Conservation (phyloP, 2,329 filamentous ascomycete genomes). For the Fusarium sp. region DNA sequence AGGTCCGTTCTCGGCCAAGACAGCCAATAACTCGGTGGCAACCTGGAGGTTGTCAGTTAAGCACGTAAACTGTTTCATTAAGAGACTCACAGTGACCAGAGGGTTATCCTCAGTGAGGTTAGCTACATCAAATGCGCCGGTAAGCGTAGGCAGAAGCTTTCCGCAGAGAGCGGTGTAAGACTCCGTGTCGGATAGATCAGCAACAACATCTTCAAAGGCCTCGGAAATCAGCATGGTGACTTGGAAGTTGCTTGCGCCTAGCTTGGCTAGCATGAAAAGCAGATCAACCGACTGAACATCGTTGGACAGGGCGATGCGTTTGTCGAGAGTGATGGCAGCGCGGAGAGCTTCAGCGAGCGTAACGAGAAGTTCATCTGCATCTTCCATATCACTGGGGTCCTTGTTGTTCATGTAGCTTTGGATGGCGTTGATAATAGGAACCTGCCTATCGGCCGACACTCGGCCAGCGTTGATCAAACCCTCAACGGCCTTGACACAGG, state of each 20-base stretch:
- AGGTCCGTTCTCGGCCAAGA: constrained; percentile 83
- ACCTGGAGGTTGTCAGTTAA: constrained; percentile 60
- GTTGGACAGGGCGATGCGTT: constrained; percentile 76
- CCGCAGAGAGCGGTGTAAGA: constrained; percentile 82
- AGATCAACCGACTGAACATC: constrained; percentile 82
- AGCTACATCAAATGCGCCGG: constrained; percentile 88
- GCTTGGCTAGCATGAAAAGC: constrained; percentile 88
- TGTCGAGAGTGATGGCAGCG: constrained; percentile 83
- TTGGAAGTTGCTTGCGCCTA: constrained; percentile 91
- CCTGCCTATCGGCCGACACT: constrained; percentile 68
- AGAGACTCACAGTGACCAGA: constrained; percentile 74
- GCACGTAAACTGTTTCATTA: neutral
- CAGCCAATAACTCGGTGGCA: constrained; percentile 84
- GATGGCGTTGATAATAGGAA: constrained; percentile 70
- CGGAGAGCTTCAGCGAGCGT: constrained; percentile 89
- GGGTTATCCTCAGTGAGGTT: constrained; percentile 86
- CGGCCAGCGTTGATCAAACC: constrained; percentile 67
- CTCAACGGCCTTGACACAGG: constrained; percentile 89
- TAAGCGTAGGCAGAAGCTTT: constrained; percentile 89
- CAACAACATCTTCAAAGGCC: constrained; percentile 89
- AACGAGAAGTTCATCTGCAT: constrained; percentile 91
- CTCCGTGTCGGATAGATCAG: constrained; percentile 72
- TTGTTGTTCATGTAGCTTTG: constrained; percentile 81
- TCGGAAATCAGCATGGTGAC: constrained; percentile 89
- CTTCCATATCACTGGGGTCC: constrained; percentile 84